Evolutionary conservation across 768 basidiomycete species (phyloP), one percentile per base, ranked within the genome.

Genomic region (Mycena polygramma): DNA sequence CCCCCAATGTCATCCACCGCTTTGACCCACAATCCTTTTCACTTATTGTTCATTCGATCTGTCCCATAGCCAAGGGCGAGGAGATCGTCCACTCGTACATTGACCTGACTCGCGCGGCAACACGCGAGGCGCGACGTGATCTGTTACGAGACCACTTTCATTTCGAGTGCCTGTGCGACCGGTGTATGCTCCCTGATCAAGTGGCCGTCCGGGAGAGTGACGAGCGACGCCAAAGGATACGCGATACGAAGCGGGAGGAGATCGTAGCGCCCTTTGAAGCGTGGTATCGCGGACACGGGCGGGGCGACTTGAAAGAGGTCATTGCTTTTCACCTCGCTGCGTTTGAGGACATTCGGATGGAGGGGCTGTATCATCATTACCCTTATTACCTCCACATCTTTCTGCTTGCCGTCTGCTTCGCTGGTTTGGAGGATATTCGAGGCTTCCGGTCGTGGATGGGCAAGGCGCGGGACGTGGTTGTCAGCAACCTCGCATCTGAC

Each of bases 11-110:
- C 55, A 46, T 61, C 36, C 54, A 51, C 35, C 68, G 69, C 30
- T 73, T 73, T 60, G 72, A 73, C 48, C 60, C 66, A 9, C 48
- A 67, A 20, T 70, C 69, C 11, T 73, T 73, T 62, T 20, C 72
- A n/a, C 69, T 73, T 17, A 55, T 43, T 9, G 57, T 73, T 19
- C 68, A 58, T 26, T 9, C 72, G 10, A 58, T 70, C 24, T 39
- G 72, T 20, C 68, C 72, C 17, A 73, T 73, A 43, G 59, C 59
- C 8, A 70, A 68, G 51, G 72, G 66, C 55, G 72, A 73, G 41
- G 72, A 73, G 62, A 46, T 73, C 45, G 49, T 63, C 41, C 39
- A 57, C 41, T 66, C 64, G 8, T 73, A 73, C 36, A 70, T 73
- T 52, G 69, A 73, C 57, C 41, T 73, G 30, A 30, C 19, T 7